Evolutionary conservation across 257 asterid species (phyloP).

Genomic region (Solanum piurae): DNA sequence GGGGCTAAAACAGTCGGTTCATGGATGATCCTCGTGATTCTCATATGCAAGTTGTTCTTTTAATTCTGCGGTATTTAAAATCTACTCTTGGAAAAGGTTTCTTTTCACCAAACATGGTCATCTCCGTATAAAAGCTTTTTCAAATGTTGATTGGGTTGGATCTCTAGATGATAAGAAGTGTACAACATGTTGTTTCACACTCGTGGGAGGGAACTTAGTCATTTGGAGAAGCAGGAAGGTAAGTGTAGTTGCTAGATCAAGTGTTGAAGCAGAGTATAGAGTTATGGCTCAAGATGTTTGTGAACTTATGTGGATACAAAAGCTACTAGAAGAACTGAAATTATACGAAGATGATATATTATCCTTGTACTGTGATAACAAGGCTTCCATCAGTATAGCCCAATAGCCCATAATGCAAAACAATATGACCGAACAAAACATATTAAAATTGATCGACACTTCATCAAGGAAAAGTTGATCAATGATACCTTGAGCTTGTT

Average conservation of each 20-base stretch:
- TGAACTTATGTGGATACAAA: background rate
- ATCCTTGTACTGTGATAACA: background rate
- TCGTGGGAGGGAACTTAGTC: background rate
- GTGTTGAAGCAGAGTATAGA: background rate
- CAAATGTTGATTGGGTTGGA: background rate
- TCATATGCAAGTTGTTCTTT: background rate
- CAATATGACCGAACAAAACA: background rate
- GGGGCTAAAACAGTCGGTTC: background rate
- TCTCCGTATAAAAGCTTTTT: background rate
- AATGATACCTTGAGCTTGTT: background rate
- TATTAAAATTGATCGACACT: background rate
- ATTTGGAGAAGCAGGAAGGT: background rate
- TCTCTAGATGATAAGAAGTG: background rate
- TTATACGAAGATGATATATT: background rate
- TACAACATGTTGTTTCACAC: background rate
- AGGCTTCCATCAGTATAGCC: background rate
- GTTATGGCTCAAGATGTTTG: background rate
- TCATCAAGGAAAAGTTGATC: background rate
- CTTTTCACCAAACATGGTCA: background rate
- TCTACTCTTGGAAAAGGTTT: background rate
- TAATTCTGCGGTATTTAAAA: background rate
- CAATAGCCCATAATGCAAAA: background rate
- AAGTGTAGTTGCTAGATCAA: background rate
- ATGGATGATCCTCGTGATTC: background rate
- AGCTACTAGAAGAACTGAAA: background rate